These are phyloP conservation scores for Piromyces finnis DNA, from an alignment of 192 early-diverging fungal species.

Conservation along the genomic window DNA sequence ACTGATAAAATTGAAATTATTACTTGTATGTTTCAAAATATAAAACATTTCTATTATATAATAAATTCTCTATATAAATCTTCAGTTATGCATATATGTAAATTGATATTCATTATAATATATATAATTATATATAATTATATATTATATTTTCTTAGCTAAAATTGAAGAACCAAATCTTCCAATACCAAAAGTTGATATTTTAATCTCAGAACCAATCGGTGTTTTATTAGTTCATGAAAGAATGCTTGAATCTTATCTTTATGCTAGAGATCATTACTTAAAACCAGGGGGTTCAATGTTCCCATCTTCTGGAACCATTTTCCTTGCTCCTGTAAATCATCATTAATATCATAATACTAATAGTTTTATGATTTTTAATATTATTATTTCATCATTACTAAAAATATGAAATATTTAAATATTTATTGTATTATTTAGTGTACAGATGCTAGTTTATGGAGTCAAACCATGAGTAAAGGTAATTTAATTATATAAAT, in stretches of 20 bases:
- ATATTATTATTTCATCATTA: too few relatives aligned
- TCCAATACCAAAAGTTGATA: conserved; percentile 67
- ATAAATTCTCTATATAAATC: too few relatives aligned
- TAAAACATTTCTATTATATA: too few relatives aligned
- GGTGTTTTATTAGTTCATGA: conserved; percentile 94
- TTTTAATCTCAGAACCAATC: conserved; percentile 92
- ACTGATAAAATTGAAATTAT: conserved; percentile 67
- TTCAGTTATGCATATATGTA: too few relatives aligned
- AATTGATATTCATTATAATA: too few relatives aligned
- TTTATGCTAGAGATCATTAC: conserved; percentile 73
- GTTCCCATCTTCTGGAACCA: conserved; percentile 75
- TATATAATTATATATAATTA: too few relatives aligned
- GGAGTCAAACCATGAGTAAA: conserved; percentile 88
- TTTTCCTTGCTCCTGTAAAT: conserved; percentile 64
- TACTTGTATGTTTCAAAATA: conserved; percentile 22
- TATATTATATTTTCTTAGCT: conserved; percentile 20
- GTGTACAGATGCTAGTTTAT: conserved; percentile 46
- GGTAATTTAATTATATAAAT: conserved; percentile 51
- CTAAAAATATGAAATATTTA: too few relatives aligned
- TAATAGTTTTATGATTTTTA: too few relatives aligned
- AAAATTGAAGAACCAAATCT: conserved; percentile 74
- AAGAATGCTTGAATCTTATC: conserved; percentile 82
- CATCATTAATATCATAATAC: conserved; percentile 3
- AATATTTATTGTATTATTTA: not conserved
- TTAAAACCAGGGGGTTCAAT: conserved; percentile 84